Evolutionary conservation across 768 basidiomycete species (phyloP).

Genomic region (Russula dissimulans): DNA sequence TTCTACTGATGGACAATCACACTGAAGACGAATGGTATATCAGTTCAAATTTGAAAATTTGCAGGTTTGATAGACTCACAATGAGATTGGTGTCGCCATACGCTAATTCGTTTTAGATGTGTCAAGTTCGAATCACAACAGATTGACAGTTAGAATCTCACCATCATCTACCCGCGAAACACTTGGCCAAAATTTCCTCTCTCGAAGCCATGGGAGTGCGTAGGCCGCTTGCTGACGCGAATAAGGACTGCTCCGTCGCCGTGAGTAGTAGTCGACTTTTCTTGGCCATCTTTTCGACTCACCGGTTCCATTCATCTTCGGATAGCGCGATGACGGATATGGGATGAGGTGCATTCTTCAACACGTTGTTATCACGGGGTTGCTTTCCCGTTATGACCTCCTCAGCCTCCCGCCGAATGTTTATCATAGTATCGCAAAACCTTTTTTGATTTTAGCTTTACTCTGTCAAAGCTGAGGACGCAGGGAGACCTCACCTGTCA

Average conservation of each 20-base stretch:
- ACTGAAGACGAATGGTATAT: conserved; percentile 35
- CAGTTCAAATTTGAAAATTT: neutral
- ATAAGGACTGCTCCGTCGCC: conserved; percentile 54
- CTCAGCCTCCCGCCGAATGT: conserved; percentile 86
- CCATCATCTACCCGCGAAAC: conserved; percentile 91
- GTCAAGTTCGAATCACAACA: neutral
- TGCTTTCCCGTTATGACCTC: conserved; percentile 82
- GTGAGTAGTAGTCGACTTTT: conserved; percentile 4
- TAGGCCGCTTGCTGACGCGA: conserved; percentile 86
- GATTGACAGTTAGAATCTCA: conserved; percentile 32
- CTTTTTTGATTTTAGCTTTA: conserved; percentile 28
- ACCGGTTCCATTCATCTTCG: conserved; percentile 84
- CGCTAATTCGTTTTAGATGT: conserved; percentile 37
- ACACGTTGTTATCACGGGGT: conserved; percentile 81
- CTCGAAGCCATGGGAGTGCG: conserved; percentile 70
- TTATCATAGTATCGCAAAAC: conserved; percentile 98
- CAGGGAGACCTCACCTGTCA: conserved; percentile 46
- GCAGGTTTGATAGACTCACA: conserved; percentile 38
- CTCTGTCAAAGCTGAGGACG: neutral
- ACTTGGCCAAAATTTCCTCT: conserved; percentile 96
- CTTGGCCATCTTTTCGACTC: conserved; percentile 19
- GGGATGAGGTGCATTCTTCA: conserved; percentile 93
- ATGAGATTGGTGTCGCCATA: conserved; percentile 90
- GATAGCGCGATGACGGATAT: conserved; percentile 61
- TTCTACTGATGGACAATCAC: conserved; percentile 81